Conservation (phyloP, 2,329 filamentous ascomycete species). For the Waltergamsia citrina region DNA sequence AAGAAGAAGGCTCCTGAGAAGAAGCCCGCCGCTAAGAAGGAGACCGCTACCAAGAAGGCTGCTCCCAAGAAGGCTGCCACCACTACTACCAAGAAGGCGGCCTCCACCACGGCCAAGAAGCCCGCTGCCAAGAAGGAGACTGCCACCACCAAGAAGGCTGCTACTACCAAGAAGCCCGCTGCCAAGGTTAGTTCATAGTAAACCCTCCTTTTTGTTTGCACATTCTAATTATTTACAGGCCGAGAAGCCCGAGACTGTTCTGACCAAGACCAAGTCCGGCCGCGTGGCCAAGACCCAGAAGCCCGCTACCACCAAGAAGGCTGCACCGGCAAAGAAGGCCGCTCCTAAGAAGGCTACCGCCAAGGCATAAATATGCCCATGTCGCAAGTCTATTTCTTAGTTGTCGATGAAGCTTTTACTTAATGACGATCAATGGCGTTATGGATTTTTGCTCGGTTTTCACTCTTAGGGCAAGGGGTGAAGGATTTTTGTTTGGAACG, state of each 20-base stretch:
- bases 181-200: slow-evolving; percentile 16
- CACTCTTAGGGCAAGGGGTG: background rate
- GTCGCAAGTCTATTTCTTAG: background rate
- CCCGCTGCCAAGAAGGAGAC: slow-evolving; percentile 11
- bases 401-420: slow-evolving; percentile 2
- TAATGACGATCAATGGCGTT: slow-evolving; percentile 7
- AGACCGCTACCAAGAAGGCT: slow-evolving; percentile 21
- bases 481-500: background rate
- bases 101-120: slow-evolving; percentile 19
- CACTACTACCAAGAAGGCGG: slow-evolving; percentile 15
- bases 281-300: slow-evolving; percentile 64
- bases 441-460: slow-evolving; percentile 1
- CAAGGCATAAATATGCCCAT: slow-evolving; percentile 3
- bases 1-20: slow-evolving; percentile 54
- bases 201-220: no score
- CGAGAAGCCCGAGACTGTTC: slow-evolving; percentile 55
- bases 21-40: slow-evolving; percentile 24
- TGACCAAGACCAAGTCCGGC: slow-evolving; percentile 79
- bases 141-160: slow-evolving; percentile 18
- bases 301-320: slow-evolving; percentile 36
- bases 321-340: slow-evolving; percentile 33
- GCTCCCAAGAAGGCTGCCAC: slow-evolving; percentile 49
- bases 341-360: slow-evolving; percentile 34
- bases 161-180: slow-evolving; percentile 36
- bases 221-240: slow-evolving; percentile 21